These are phyloP conservation scores for Cryptococcus depauperatus DNA, from an alignment of 1,284 basidiomycete species.

Conservation along the genomic window DNA sequence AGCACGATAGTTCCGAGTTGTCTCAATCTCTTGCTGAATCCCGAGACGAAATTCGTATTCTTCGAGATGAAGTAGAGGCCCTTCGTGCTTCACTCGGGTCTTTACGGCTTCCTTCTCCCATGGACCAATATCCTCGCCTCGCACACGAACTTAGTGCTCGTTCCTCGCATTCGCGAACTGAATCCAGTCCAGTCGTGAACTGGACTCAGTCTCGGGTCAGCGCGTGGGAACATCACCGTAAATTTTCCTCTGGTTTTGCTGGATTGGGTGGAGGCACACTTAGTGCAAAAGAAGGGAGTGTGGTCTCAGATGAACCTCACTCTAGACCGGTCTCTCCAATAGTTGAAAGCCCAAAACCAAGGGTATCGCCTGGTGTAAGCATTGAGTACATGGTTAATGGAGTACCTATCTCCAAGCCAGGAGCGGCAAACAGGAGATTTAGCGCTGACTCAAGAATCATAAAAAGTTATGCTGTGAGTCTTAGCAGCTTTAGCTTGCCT, in stretches of 20 bases:
- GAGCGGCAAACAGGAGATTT: constrained; percentile 16
- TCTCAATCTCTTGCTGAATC: constrained; percentile 62
- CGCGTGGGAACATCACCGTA: constrained; percentile 31
- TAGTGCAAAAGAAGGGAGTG: constrained; percentile 26
- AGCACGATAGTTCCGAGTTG: constrained; percentile 70
- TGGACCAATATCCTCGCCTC: constrained; percentile 18
- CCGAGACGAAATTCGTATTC: constrained; percentile 61
- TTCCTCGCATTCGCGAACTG: constrained; percentile 19
- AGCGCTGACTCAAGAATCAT: constrained; percentile 17
- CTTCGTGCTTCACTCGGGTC: constrained; percentile 43
- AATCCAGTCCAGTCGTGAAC: constrained; percentile 20
- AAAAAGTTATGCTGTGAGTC: constrained; percentile 24
- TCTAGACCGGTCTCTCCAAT: constrained; percentile 18
- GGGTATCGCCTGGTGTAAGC: constrained; percentile 30
- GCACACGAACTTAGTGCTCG: constrained; percentile 26
- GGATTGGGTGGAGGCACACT: constrained; percentile 30
- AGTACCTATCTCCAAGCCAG: constrained; percentile 27
- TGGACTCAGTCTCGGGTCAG: constrained; percentile 9
- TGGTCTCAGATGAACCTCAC: constrained; percentile 8
- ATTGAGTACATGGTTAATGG: constrained; percentile 40
- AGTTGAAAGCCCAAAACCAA: constrained; percentile 21
- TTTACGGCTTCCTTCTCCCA: constrained; percentile 15
- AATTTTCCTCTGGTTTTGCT: constrained; percentile 31
- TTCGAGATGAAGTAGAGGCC: constrained; percentile 69
- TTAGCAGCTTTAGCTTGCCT: background rate